Percentiles rank a stretch among this genome's conserved stretches.
Conservation (phyloP, 768 basidiomycete genomes). For the Suillus variegatus region DNA sequence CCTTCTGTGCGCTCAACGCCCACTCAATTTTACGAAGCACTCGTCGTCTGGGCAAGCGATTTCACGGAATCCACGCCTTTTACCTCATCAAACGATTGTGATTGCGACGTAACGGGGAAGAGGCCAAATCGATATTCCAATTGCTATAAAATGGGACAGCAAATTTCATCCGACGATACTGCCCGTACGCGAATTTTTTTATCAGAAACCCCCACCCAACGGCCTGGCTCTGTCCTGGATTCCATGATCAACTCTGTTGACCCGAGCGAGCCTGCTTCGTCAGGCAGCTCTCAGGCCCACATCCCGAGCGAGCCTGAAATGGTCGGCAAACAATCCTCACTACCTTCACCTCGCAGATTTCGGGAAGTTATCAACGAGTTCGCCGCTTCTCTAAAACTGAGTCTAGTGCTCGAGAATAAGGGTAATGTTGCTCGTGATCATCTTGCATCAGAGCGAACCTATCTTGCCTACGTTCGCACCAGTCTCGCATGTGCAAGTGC, state of each 20-base stretch:
- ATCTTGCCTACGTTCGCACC: slow-evolving; percentile 65
- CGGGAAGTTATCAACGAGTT: slow-evolving; percentile 5
- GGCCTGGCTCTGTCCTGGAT: not conserved
- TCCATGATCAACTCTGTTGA: not conserved
- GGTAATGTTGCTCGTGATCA: slow-evolving; percentile 68
- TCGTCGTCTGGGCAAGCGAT: not conserved
- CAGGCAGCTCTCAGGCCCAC: not conserved
- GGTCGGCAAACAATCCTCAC: not conserved
- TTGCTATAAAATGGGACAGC: slow-evolving; percentile 2
- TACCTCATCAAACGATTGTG: not conserved
- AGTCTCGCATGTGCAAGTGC: slow-evolving; percentile 59
- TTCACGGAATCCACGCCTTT: not conserved
- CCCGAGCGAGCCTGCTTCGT: not conserved
- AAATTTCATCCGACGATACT: slow-evolving; percentile 1
- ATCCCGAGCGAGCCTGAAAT: not conserved
- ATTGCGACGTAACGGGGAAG: not conserved
- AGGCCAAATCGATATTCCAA: not conserved
- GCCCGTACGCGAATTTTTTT: not conserved
- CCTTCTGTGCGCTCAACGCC: not conserved
- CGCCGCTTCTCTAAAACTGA: slow-evolving; percentile 19
- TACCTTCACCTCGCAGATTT: not conserved
- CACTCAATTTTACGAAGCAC: not conserved
- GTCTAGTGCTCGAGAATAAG: slow-evolving; percentile 51
- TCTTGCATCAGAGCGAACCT: slow-evolving; percentile 63
- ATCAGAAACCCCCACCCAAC: not conserved